Base-by-base conservation (phyloP, 495 filamentous ascomycete genomes). In the Penicillium desertorum region DNA sequence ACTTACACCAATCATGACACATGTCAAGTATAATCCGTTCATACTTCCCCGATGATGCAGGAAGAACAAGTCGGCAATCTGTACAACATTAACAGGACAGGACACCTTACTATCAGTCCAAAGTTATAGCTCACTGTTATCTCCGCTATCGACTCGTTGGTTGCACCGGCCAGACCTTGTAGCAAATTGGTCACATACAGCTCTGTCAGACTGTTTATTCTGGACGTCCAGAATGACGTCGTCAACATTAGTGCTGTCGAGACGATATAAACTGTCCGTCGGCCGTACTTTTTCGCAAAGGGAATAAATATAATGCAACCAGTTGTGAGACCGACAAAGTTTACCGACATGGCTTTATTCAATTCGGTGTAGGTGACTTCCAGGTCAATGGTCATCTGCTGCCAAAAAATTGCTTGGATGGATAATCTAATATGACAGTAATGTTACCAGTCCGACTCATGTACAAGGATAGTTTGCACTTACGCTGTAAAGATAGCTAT, bases 31-130 rank as follows among this genome's bases (percentile, higher is more conserved):
- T 10, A 72, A 39, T n/a, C 60, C 71, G 53, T 76, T 76, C 69
- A 69, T 71, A 10, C 53, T 60, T 0, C 67, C 72, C 6, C 71
- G 66, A 16, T 74, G 68, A 51, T 76, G 72, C 16, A 76, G 69
- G 32, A 71, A 76, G 56, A 71, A 76, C 2, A 76, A 27, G 62
- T 76, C 72, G 1, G 66, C 62, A 61, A 75, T 75, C 69, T 73
- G 42, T 48, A 29, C n/a, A 30, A 41, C 25, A 32, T 63, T 22
- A 59, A 52, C 17, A 8, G 27, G 17, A 2, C 1, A 5, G 27
- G 17, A 2, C 0, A 17, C 19, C 17, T 51, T 34, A 30, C 39
- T 57, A n/a, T 22, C 20, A 2, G 10, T 3, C 5, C 0, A 36
- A 34, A 17, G 11, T 11, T 7, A 32, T 3, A 16, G 43, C 56